Evolutionary conservation across 1,284 basidiomycete species (phyloP), one percentile per base, ranked within the genome.

Genomic region (Irpex rosettiformis): DNA sequence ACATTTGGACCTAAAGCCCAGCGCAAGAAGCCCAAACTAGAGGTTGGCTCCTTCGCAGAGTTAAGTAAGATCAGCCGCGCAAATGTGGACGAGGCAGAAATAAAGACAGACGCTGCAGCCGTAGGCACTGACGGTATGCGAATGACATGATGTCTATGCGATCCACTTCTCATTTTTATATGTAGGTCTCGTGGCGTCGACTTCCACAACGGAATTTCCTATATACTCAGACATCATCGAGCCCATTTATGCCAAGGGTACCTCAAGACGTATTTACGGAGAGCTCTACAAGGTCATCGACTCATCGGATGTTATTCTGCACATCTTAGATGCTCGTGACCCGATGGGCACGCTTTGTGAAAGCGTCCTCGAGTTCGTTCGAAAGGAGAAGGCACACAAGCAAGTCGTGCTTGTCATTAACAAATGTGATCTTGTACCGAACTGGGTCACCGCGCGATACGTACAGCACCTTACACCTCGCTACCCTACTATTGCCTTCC

Each of bases 281-380:
- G 96, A 99, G 73, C 79, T 99, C 24, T 99, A 99, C 84, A 99
- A 99, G 75, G 97, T 99, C 65, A 96, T 99, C 69, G 97, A 99
- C 74, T 98, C 95, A 2, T 97, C 94, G 7, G 96, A 99, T 71
- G 94, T 99, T 51, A 85, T 99, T 62, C 84, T 99, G 43, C 97
- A 99, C 73, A 87, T 99, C 52, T 79, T 99, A 62, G 97, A 99
- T 74, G 96, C 96, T 28, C 86, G 96, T 56, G 96, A 99, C 74
- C 96, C 96, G 0, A 73, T 98, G 54, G 97, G 97, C 13, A 98
- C 97, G n/a, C 83, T 97, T 67, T 99, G 97, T 76, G 89, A 95
- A 72, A 96, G 93, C 30, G 93, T 98, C 21, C 84, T 98, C 59
- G 93, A 96, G 65, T 98, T 92, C 70, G 82, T 99, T 67, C 86